phyloP scores from a whole-genome alignment of 1,139 yeast species.

The Pichia sp. region DNA sequence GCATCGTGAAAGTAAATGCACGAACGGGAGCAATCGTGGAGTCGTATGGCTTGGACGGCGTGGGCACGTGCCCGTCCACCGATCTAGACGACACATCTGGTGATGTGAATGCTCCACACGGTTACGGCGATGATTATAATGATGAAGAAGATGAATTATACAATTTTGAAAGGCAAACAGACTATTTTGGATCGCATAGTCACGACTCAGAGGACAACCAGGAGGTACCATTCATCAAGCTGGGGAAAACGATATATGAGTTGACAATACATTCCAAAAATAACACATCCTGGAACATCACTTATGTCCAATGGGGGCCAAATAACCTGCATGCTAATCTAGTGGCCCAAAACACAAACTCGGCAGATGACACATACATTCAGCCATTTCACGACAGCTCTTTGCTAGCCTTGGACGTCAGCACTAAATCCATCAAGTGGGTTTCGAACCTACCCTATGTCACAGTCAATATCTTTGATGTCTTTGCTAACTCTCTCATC shows the following conservation, averaged over 20 bases:
- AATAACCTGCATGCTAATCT: conserved; percentile 78
- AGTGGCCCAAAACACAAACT: conserved; percentile 43
- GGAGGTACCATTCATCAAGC: conserved; percentile 35
- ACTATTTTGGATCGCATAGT: conserved; percentile 12
- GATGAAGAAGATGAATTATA: conserved; percentile 12
- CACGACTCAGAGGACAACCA: conserved; percentile 9
- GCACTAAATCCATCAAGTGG: conserved; percentile 74
- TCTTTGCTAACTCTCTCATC: conserved; percentile 41
- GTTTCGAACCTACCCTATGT: conserved; percentile 61
- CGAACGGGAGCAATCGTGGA: conserved; percentile 72
- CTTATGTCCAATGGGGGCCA: conserved; percentile 90
- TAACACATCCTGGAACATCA: conserved; percentile 77
- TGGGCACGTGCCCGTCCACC: conserved; percentile 7
- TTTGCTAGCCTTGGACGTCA: conserved; percentile 60
- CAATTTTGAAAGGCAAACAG: conserved; percentile 10
- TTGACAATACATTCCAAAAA: conserved; percentile 61
- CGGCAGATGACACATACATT: conserved; percentile 69
- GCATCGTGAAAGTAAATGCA: conserved; percentile 70
- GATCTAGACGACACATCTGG: background rate
- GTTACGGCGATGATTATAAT: conserved; percentile 2
- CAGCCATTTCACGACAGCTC: conserved; percentile 82
- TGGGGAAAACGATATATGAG: conserved; percentile 56
- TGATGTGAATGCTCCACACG: background rate
- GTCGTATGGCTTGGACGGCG: conserved; percentile 50
- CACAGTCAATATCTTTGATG: conserved; percentile 71